Base-by-base conservation (phyloP, 1,284 basidiomycete genomes). In the Ceratobasidium sp. region DNA sequence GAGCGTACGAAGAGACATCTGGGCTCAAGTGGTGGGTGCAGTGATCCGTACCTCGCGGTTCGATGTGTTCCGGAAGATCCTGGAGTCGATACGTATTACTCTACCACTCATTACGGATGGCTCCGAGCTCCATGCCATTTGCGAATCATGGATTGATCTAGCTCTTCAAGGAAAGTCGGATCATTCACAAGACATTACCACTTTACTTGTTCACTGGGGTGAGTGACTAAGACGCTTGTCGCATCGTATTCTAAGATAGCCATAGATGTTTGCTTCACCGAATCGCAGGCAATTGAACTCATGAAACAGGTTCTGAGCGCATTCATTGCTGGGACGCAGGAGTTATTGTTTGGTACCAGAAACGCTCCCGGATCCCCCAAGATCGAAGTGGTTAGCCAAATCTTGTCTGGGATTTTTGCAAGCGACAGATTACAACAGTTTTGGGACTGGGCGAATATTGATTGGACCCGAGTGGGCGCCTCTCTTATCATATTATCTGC, bases 191-290 rank as follows among this genome's bases (percentile, higher is more conserved):
- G 17, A 49, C 17, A 22, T 68, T 2, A 17, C 6, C 12, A 38
- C 54, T 15, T 32, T 68, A 17, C 29, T 68, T 2, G 20, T 29
- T 13, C 53, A 57, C 29, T 68, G 65, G 65, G 22, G 65, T 68
- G 42, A 13, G 65, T 57, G 17, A 38, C 12, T 12, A n/a, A n/a
- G n/a, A n/a, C n/a, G n/a, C n/a, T n/a, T n/a, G n/a, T n/a, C n/a
- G n/a, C n/a, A n/a, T n/a, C n/a, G n/a, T n/a, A n/a, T n/a, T n/a
- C n/a, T 49, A 6, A 56, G 17, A 27, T 20, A 3, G 5, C 3
- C 20, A 27, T 32, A 68, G 54, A 56, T 10, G 17, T 68, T 3
- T 68, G 65, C 17, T 20, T 68, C 17, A 50, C n/a, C 12, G 34
- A 27, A 22, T 20, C 42, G 10, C 65, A 68, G 31, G 20, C 45